phyloP scores from a whole-genome alignment of 768 basidiomycete genomes.

The Agrocybe praecox region DNA sequence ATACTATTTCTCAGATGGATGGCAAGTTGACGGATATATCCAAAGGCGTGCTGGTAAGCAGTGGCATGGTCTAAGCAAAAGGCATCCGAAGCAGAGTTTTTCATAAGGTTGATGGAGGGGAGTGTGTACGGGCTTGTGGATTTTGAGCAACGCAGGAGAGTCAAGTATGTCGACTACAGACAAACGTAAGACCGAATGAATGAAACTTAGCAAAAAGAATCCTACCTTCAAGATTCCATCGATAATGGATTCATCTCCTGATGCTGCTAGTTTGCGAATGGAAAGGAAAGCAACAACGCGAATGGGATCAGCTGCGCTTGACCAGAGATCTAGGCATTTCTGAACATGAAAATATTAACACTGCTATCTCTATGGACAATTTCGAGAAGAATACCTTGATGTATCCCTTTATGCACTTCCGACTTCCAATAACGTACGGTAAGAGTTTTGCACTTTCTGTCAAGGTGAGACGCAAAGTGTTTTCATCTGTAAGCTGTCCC shows the following conservation, averaged over 20 bases:
- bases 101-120: conserved; percentile 94
- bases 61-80: conserved; percentile 76
- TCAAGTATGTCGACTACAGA: conserved; percentile 80
- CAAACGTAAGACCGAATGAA: background rate
- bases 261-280: conserved; percentile 76
- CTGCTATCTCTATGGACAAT: background rate
- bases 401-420: conserved; percentile 85
- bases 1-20: conserved; percentile 91
- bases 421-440: conserved; percentile 83
- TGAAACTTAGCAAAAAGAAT: background rate
- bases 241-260: conserved; percentile 76
- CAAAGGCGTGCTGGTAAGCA: conserved; percentile 94
- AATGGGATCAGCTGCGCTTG: conserved; percentile 73
- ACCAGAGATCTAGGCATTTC: conserved; percentile 88
- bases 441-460: conserved; percentile 87
- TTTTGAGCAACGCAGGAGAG: conserved; percentile 82
- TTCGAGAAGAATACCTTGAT: conserved; percentile 61
- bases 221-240: conserved; percentile 87
- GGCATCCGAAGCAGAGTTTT: conserved; percentile 93
- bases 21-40: conserved; percentile 93
- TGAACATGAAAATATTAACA: conserved; percentile 27
- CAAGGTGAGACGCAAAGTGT: conserved; percentile 69
- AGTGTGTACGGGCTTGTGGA: conserved; percentile 85
- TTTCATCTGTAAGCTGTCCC: conserved; percentile 70
- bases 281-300: conserved; percentile 88